Evolutionary conservation across 768 basidiomycete species (phyloP), one percentile per base, ranked within the genome.

Genomic region (Xerocomus spinulosus): DNA sequence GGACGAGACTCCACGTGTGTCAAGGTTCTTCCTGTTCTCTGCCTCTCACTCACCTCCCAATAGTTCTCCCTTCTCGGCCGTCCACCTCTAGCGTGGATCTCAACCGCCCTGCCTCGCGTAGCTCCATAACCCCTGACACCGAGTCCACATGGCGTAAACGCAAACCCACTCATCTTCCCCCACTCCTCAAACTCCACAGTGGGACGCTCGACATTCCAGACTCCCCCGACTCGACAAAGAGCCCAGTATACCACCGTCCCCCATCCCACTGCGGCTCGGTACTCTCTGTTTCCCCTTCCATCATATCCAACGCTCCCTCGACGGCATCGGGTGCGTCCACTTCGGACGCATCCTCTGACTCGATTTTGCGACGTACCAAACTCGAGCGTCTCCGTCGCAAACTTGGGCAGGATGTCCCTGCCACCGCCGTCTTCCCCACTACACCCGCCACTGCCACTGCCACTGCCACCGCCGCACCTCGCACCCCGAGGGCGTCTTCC

Each of bases 331-430:
- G 39, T 37, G 61, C 70, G 24, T 61, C 70, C 3, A 5, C 8
- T n/a, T 53, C 61, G 4, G 62, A 26, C 7, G 41, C n/a, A 7
- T 39, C 75, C 2, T 73, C 77, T 7, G 56, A 72, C 4, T 68
- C 63, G 17, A 59, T 63, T 36, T 40, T 72, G 14, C 73, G 80
- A 20, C 73, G 77, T 39, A 67, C 70, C 54, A 87, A 85, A 63
- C 79, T 87, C 73, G 82, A 83, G 41, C 71, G 78, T 26, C 68
- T 87, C 42, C 72, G 79, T 43, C 77, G 74, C 57, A 81, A 68
- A 54, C 73, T 87, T 3, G 85, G 85, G 0, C 73, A 83, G 17
- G 78, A 75, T 23, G 78, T 86, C 18, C 85, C 85, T 7, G 53
- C 75, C 2, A 71, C 78, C 30, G 73, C 84, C 25, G 79, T 87